Percentiles rank a stretch among this genome's conserved stretches.
Conservation (phyloP, 208 protist species). For the Trypanosoma mega region DNA sequence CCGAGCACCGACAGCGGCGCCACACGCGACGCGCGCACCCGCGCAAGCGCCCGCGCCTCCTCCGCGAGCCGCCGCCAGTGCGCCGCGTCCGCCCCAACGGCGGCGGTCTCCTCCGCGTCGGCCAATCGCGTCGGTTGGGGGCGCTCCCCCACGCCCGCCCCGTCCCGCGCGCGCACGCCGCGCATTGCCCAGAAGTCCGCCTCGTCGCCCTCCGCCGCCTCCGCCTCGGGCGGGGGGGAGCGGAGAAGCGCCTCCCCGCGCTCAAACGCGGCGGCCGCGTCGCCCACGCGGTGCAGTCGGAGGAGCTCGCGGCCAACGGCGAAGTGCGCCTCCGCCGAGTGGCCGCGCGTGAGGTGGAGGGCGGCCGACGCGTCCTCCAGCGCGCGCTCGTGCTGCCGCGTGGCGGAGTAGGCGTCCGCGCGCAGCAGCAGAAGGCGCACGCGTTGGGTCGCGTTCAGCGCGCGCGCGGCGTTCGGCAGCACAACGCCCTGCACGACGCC, state of each 20-base stretch:
- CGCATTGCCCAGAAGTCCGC: slow-evolving; percentile 75
- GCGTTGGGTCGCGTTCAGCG: slow-evolving; percentile 59
- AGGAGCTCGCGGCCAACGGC: slow-evolving; percentile 57
- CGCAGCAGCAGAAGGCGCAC: slow-evolving; percentile 71
- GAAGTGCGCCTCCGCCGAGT: slow-evolving; percentile 72
- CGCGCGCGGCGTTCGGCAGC: slow-evolving; percentile 18
- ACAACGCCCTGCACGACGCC: slow-evolving; percentile 18
- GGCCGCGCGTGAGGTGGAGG: slow-evolving; percentile 42
- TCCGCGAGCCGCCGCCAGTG: slow-evolving; percentile 53
- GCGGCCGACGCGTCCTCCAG: slow-evolving; percentile 60
- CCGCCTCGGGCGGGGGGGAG: background rate
- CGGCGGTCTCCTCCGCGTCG: background rate
- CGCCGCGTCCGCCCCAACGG: background rate
- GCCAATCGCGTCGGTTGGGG: slow-evolving; percentile 26
- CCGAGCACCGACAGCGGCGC: slow-evolving; percentile 41
- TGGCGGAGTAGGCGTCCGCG: slow-evolving; percentile 52
- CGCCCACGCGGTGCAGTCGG: slow-evolving; percentile 45
- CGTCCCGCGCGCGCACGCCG: slow-evolving; percentile 35
- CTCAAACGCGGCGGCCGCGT: slow-evolving; percentile 61
- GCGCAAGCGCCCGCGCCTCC: slow-evolving; percentile 58
- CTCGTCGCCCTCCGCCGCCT: slow-evolving; percentile 9
- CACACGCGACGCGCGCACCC: slow-evolving; percentile 50
- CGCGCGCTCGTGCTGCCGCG: slow-evolving; percentile 56
- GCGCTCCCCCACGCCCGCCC: slow-evolving; percentile 44
- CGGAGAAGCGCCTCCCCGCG: slow-evolving; percentile 51